phyloP scores from a whole-genome alignment of 306 rosid genomes.

The Sicyos edulis region DNA sequence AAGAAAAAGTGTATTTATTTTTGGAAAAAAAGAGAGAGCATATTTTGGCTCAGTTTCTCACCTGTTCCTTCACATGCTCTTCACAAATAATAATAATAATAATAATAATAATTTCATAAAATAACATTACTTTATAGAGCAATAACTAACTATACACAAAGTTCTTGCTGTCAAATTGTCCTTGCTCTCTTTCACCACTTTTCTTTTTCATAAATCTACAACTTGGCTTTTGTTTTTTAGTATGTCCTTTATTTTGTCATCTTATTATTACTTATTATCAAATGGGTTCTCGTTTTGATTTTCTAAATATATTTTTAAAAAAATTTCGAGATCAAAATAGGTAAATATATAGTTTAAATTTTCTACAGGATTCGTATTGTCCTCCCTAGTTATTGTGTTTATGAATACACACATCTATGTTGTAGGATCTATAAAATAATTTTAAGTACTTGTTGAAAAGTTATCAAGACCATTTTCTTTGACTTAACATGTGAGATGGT shows the following conservation, averaged over 20 bases:
- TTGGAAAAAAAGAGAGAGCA: slow-evolving; percentile 31
- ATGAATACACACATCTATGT: background rate
- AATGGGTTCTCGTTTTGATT: no score
- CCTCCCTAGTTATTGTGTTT: background rate
- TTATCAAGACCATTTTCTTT: no score
- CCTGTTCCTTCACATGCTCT: slow-evolving; percentile 53
- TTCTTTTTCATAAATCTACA: background rate
- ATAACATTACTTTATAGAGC: background rate
- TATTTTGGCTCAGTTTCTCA: slow-evolving; percentile 18
- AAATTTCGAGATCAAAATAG: background rate
- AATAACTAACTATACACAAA: slow-evolving; percentile 12
- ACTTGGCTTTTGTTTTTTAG: background rate
- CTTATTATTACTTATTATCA: background rate
- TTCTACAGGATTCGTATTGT: background rate
- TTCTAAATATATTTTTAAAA: no score
- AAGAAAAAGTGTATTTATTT: background rate
- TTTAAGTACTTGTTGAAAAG: background rate
- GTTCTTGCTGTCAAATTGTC: background rate
- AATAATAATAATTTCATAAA: background rate
- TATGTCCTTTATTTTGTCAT: background rate
- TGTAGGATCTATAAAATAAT: background rate
- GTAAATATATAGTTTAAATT: background rate
- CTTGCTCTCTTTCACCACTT: background rate
- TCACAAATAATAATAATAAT: slow-evolving; percentile 9
- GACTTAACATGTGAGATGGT: background rate